Conservation (phyloP, 2,329 filamentous ascomycete genomes). For the Fusarium sp. region DNA sequence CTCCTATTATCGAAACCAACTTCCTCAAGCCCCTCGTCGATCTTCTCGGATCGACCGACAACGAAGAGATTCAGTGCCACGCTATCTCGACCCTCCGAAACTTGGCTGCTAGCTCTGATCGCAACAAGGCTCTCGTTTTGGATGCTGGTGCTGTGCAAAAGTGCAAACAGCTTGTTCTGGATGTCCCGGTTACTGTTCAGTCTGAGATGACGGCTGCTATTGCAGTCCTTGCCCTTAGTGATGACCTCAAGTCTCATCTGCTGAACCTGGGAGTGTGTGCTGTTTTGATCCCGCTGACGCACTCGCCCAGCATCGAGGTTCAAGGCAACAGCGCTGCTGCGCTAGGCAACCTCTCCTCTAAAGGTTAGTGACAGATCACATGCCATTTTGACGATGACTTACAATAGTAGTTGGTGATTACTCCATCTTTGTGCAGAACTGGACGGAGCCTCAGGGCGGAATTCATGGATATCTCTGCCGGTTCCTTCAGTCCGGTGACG, state of each 20-base stretch:
- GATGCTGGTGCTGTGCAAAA: conserved; percentile 98
- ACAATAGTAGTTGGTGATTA: conserved; percentile 85
- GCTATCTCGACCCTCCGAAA: conserved; percentile 97
- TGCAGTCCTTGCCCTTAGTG: conserved; percentile 92
- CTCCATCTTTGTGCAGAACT: conserved; percentile 93
- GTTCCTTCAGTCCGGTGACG: conserved; percentile 93
- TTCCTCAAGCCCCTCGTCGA: conserved; percentile 96
- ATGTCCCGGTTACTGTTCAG: conserved; percentile 93
- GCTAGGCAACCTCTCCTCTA: conserved; percentile 94
- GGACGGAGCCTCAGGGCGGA: conserved; percentile 90
- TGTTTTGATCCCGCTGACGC: conserved; percentile 93
- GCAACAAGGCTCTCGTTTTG: conserved; percentile 97
- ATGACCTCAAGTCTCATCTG: conserved; percentile 93
- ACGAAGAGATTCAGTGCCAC: conserved; percentile 99
- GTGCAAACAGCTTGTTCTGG: conserved; percentile 95
- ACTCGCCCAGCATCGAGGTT: conserved; percentile 95
- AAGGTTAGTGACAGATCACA: conserved; percentile 70
- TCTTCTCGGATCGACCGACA: conserved; percentile 92
- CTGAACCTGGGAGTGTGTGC: conserved; percentile 95
- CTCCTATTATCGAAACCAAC: conserved; percentile 96
- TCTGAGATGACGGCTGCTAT: conserved; percentile 99
- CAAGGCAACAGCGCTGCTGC: conserved; percentile 98
- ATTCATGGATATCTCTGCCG: conserved; percentile 95
- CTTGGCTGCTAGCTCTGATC: conserved; percentile 93
- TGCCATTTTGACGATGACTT: background rate